Evolutionary conservation across 2,329 filamentous ascomycete genomes (phyloP), one percentile per base, ranked within the genome.

Genomic region (Colletotrichum euphorbiae): DNA sequence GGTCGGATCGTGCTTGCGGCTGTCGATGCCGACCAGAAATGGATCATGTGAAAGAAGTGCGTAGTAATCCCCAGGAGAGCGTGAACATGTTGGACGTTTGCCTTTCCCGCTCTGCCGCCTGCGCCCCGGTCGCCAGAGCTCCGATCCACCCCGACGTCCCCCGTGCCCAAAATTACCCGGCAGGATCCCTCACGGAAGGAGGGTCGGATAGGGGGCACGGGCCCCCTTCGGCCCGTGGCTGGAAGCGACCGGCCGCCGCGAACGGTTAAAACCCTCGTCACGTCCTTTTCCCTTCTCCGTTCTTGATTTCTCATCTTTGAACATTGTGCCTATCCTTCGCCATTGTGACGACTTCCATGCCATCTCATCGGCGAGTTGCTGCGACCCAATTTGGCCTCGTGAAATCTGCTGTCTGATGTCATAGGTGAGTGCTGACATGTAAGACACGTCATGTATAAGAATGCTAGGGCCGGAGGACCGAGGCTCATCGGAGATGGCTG

Each of bases 81-180:
- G 24, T 24, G 21, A 21, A 21, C 21, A 21, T 21, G 21, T 21
- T 21, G 4, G 4, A 24, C 4, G 24, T 61, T 51, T 50, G 36
- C 31, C 21, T 52, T 36, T 52, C 50, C 50, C 50, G 50, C 28
- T 52, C 50, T 52, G 50, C 50, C 50, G 50, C 50, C 28, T n/a
- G 12, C 28, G 6, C 7, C 28, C 28, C 28, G 28, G 50, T 33
- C 50, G 24, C 17, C n/a, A 36, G 38, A 65, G 66, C 54, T 19
- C 55, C 61, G 46, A 59, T 46, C 33, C 36, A 56, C 61, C 51
- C 52, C 36, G 31, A 54, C 51, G 17, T 38, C 51, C 51, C 42
- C 51, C 65, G 65, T 70, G 62, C 69, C 65, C 69, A 70, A 68
- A 70, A 67, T 59, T 70, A 62, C 69, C 66, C 61, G 62, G 66